Evolutionary conservation across 352 stramenopile genomes (phyloP), one percentile per base, ranked within the genome.

Genomic region (Pythium oligandrum): DNA sequence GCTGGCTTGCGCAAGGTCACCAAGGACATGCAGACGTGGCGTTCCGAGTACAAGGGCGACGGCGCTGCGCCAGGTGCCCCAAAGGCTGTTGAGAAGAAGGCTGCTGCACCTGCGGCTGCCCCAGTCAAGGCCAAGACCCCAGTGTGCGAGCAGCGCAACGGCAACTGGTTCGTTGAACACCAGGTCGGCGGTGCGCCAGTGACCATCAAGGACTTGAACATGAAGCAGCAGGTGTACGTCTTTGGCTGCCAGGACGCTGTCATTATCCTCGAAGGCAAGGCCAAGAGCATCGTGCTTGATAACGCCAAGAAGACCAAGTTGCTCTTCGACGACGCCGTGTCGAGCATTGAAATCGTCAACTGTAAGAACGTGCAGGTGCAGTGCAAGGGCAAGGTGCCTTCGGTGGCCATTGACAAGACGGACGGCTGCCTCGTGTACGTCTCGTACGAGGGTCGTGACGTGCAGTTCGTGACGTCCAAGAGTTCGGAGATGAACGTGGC

Each of bases 371-470:
- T 99, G 53, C 93, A 98, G 65, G 78, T 98, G 39, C 96, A 99
- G 70, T 86, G 83, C 59, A 96, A 93, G 59, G 92, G 90, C 53
- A 73, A 83, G 36, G 97, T 98, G 57, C 95, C 96, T 17, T 96
- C 88, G 33, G 94, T 99, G 55, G 90, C 93, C 4, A 98, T 99
- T 73, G 97, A 99, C 83, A 99, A 99, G 83, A 99, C 96, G 36
- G 95, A 99, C 71, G 96, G 96, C 55, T 97, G 95, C 59, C 76
- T 98, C 40, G 83, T 98, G 48, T 98, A 98, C 73, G 78, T 99
- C 52, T 97, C 89, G 68, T 90, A 95, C 74, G 87, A 98, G 59
- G 88, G 80, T 32, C 74, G 95, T 35, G 70, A 85, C 47, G 77
- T 86, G 61, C 79, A 86, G 63, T 90, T 99, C 56, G 88, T 97